A percentile compares a stretch with the other conserved stretches of the same genome.
These are phyloP conservation scores for Sporopachydermia cereana DNA, from an alignment of 1,139 yeast genomes.

Conservation along the genomic window DNA sequence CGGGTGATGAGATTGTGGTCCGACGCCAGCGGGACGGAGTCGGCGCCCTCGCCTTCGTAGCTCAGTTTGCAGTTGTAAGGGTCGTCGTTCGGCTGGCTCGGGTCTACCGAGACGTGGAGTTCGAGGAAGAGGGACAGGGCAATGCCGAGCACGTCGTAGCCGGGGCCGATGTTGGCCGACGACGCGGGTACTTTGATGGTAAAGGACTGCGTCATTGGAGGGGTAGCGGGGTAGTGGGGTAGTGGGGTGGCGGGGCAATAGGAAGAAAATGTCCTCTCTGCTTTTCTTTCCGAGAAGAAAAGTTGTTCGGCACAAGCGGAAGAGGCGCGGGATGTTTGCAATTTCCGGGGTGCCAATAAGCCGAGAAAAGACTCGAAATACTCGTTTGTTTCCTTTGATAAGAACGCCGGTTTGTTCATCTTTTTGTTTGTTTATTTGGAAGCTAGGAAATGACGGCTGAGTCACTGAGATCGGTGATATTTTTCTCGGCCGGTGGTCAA, in stretches of 20 bases:
- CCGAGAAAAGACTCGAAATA: too few relatives aligned
- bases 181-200: constrained; percentile 84
- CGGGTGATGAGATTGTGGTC: constrained; percentile 79
- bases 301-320: neutral
- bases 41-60: constrained; percentile 73
- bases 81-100: constrained; percentile 32
- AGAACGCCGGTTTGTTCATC: too few relatives aligned
- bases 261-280: too few relatives aligned
- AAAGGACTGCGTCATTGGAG: constrained; percentile 35
- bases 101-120: constrained; percentile 53
- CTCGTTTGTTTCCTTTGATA: too few relatives aligned
- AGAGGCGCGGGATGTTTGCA: neutral
- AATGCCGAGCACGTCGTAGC: constrained; percentile 91
- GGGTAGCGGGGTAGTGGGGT: too few relatives aligned
- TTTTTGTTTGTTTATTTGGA: too few relatives aligned
- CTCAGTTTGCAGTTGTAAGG: constrained; percentile 58
- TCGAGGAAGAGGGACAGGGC: constrained; percentile 69
- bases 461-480: too few relatives aligned
- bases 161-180: constrained; percentile 96
- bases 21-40: constrained; percentile 62
- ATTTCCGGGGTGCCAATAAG: neutral
- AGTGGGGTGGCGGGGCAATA: too few relatives aligned
- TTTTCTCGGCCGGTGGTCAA: too few relatives aligned
- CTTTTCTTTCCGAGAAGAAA: neutral
- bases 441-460: too few relatives aligned